Base-by-base conservation (phyloP, 2,329 filamentous ascomycete genomes). In the Sclerotiophoma versabilis region DNA sequence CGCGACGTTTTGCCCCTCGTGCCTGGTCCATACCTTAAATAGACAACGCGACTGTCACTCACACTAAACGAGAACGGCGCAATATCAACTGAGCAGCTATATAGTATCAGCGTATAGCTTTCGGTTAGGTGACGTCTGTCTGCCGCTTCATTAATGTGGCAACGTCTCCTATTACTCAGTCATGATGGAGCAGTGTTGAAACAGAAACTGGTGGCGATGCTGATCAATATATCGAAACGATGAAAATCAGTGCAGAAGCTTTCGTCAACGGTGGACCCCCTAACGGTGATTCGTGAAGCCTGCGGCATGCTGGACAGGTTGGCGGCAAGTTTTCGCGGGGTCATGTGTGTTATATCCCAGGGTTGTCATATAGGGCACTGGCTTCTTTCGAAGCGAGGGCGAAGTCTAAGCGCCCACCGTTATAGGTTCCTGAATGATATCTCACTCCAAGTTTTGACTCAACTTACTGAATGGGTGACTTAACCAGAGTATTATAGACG, bases 211-310 rank as follows among this genome's bases (percentile, higher is more conserved):
- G 44, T 44, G 38, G 39, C 46, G 30, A 39, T 11, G 23, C 20
- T 26, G 51, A 49, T 54, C 51, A 49, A 54, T 49, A 54, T 54
- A 54, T 54, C 41, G 51, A 54, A 54, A 54, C 51, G 46, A 54
- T 54, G 43, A 54, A 49, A 25, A 54, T 46, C 39, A 41, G 22
- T 32, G 23, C 39, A 34, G 39, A 49, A 48, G 38, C 38, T 39
- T 39, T 49, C 20, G 4, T 44, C 38, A 29, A 49, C 14, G 27
- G 29, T 30, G 39, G 51, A 32, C 27, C 39, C 51, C 34, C 39
- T 41, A 36, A 34, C n/a, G 39, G 34, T 14, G 41, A 37, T 8
- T 33, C 34, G 27, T 38, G 15, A 34, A 32, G 33, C 5, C 14
- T 12, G 44, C 38, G 43, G 44, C 19, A 39, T 9, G 39, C 29